These are phyloP conservation scores for Cladophialophora immunda DNA, from an alignment of 2,329 filamentous ascomycete genomes.

Conservation along the genomic window DNA sequence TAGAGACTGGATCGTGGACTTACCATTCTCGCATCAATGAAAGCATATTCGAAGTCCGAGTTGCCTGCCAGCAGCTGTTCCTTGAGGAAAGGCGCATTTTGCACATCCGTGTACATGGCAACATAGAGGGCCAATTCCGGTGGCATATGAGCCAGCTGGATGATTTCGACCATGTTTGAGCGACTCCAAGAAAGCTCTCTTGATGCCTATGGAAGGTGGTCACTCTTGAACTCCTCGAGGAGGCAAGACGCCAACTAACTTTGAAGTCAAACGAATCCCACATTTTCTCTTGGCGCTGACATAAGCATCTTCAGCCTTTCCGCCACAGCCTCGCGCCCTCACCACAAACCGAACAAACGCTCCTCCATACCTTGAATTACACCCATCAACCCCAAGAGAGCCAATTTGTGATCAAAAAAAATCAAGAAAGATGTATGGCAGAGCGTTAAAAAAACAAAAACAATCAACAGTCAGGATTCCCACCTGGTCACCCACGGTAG, in stretches of 20 bases:
- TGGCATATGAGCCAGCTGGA: conserved; percentile 80
- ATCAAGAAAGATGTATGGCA: background rate
- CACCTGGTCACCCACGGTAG: too few species aligned
- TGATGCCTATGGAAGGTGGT: background rate
- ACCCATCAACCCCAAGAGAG: too few species aligned
- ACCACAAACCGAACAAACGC: background rate
- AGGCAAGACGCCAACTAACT: background rate
- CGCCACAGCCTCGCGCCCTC: background rate
- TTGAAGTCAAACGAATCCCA: background rate
- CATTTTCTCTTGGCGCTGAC: conserved; percentile 5
- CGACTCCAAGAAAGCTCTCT: background rate
- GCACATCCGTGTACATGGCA: conserved; percentile 76
- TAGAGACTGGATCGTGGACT: conserved; percentile 36
- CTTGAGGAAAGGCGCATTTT: conserved; percentile 80
- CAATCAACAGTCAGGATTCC: too few species aligned
- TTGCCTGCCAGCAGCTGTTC: conserved; percentile 87
- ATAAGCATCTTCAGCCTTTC: background rate
- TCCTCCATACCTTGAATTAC: too few species aligned
- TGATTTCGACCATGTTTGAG: conserved; percentile 64
- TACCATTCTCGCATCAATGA: conserved; percentile 86
- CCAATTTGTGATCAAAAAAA: background rate
- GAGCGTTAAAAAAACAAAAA: too few species aligned
- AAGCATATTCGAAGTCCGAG: conserved; percentile 86
- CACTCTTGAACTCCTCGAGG: background rate
- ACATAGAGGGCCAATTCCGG: conserved; percentile 72